Conservation (phyloP, 495 filamentous ascomycete species). For the Daldinia decipiens region DNA sequence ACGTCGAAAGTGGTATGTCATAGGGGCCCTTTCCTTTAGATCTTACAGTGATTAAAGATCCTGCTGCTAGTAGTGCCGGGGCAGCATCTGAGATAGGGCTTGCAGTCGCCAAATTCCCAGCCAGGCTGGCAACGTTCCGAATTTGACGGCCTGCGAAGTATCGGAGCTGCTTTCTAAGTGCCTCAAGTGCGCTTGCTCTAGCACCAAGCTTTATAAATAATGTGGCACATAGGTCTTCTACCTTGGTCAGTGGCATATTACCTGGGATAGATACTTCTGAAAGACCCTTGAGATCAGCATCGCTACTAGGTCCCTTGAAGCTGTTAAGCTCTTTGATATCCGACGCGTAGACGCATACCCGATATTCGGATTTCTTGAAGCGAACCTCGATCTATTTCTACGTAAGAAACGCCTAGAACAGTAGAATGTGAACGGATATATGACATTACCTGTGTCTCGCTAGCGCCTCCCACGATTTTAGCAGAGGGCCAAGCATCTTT, state of each 20-base stretch:
- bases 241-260: slow-evolving; percentile 69
- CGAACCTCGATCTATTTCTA: slow-evolving; percentile 74
- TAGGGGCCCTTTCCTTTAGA: slow-evolving; percentile 67
- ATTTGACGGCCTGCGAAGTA: slow-evolving; percentile 92
- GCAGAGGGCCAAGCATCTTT: slow-evolving; percentile 80
- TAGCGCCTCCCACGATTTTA: slow-evolving; percentile 86
- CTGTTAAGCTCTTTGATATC: slow-evolving; percentile 80
- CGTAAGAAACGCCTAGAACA: slow-evolving; percentile 13
- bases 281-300: slow-evolving; percentile 78
- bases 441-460: slow-evolving; percentile 72
- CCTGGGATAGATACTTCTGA: slow-evolving; percentile 80
- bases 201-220: slow-evolving; percentile 56
- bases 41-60: slow-evolving; percentile 74
- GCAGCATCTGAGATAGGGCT: slow-evolving; percentile 91
- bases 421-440: background rate
- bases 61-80: slow-evolving; percentile 83
- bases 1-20: slow-evolving; percentile 80
- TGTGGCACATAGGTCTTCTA: slow-evolving; percentile 62
- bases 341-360: slow-evolving; percentile 79
- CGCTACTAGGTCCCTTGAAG: slow-evolving; percentile 72
- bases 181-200: slow-evolving; percentile 70
- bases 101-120: slow-evolving; percentile 86
- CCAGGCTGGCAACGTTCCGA: slow-evolving; percentile 85
- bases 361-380: slow-evolving; percentile 85
- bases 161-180: slow-evolving; percentile 71